Conservation (phyloP, 169 alveolate genomes). For the Toxoplasma gondii region DNA sequence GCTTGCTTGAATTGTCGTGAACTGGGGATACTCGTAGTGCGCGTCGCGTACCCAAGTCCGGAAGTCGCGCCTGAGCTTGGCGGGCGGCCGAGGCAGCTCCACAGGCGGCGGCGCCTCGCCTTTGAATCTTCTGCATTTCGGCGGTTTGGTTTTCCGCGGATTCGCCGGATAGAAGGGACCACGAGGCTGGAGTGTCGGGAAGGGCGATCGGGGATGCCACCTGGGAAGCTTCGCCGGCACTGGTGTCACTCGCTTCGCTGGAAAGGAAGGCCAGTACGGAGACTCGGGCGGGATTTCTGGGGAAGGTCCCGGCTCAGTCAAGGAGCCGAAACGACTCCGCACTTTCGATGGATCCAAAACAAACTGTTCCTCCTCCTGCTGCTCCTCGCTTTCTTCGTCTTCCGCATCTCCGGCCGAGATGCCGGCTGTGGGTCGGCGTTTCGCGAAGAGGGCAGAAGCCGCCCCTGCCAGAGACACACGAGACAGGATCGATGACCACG, state of each 20-base stretch:
- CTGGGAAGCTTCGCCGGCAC: slow-evolving; percentile 7
- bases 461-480: no score
- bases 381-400: background rate
- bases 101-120: slow-evolving; percentile 17
- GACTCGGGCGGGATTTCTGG: background rate
- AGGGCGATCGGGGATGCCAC: slow-evolving; percentile 37
- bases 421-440: background rate
- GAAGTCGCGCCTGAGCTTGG: background rate
- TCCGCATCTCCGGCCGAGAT: background rate
- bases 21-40: slow-evolving; percentile 33
- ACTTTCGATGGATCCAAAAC: background rate
- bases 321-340: slow-evolving; percentile 7
- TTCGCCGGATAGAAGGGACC: slow-evolving; percentile 7
- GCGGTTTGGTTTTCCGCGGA: background rate
- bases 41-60: background rate
- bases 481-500: no score
- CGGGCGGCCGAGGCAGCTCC: background rate
- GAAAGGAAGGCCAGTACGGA: background rate
- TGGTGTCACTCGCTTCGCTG: background rate
- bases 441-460: background rate
- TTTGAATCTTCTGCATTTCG: background rate
- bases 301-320: slow-evolving; percentile 4
- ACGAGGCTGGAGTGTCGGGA: slow-evolving; percentile 16
- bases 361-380: background rate
- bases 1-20: slow-evolving; percentile 22